Base-by-base conservation (phyloP, 352 stramenopile species). In the Phytophthora pinifolia region DNA sequence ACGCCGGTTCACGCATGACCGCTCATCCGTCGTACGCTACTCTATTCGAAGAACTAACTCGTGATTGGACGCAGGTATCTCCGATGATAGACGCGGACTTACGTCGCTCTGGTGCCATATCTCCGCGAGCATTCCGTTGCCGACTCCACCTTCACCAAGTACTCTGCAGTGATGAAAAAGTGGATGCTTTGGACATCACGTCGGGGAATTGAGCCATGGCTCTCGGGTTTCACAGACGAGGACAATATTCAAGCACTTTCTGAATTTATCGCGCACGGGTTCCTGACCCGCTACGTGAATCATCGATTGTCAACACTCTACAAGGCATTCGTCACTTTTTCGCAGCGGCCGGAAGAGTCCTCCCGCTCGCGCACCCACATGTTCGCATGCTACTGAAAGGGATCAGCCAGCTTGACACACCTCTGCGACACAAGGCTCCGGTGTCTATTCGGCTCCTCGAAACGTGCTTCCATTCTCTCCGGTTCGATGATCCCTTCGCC, bases 121-220 rank as follows among this genome's bases (percentile, higher is more conserved):
- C 31, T 62, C 9, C 29, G 44, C 17, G 13, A 50, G 3, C 45
- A 62, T n/a, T 56, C 46, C 30, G 18, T 55, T 37, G 54, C 46
- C 37, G 30, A 51, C 15, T 46, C 32, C 22, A 54, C 46, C 2
- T 51, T 56, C 12, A 12, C 14, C 32, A 45, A 46, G 9, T 51
- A 56, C 32, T 0, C 14, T 1, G 8, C 8, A 1, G 44, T 36
- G 1, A 15, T 39, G 22, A 31, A 20, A 0, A n/a, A n/a, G 6
- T 47, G 30, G 54, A 7, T 0, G 3, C 3, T 10, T 2, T 51
- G 50, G 33, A n/a, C 33, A 20, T 34, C 34, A n/a, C 15, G 15
- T 12, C 32, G 27, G 4, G 41, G 42, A 2, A 39, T 35, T 38
- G 12, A 31, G 12, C 47, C 6, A 4, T 54, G 25, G 34, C 44